phyloP scores from a whole-genome alignment of 2,329 filamentous ascomycete genomes.

The Plenodomus lindquistii region DNA sequence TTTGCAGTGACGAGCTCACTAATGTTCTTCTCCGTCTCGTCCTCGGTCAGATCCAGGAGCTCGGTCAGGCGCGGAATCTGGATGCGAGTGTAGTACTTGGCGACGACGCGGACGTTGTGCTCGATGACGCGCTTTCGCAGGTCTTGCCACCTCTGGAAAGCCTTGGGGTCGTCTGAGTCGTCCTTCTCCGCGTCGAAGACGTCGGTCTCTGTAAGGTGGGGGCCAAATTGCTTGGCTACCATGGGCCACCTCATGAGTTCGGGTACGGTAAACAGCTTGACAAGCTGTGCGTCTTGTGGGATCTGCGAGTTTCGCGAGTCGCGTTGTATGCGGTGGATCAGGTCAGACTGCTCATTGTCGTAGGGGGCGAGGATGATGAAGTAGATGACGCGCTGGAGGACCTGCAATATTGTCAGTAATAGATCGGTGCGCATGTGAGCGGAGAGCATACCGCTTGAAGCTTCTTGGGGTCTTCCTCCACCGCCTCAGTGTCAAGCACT shows the following conservation, averaged over 20 bases:
- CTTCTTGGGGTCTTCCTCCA: constrained; percentile 86
- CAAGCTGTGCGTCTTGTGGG: constrained; percentile 77
- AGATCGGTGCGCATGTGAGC: constrained; percentile 11
- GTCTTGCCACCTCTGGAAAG: constrained; percentile 86
- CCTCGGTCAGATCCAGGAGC: constrained; percentile 87
- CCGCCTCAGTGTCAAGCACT: constrained; percentile 92
- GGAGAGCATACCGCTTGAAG: constrained; percentile 72
- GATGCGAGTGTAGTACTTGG: constrained; percentile 98
- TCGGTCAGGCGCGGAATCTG: constrained; percentile 88
- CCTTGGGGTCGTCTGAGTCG: constrained; percentile 74
- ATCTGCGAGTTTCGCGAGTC: constrained; percentile 82
- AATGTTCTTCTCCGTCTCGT: constrained; percentile 99
- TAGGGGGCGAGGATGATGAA: constrained; percentile 95
- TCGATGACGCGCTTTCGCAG: constrained; percentile 98
- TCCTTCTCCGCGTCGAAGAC: constrained; percentile 75
- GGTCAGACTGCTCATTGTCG: constrained; percentile 97
- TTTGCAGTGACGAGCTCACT: constrained; percentile 95
- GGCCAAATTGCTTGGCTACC: constrained; percentile 84
- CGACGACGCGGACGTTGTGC: constrained; percentile 96
- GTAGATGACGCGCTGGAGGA: constrained; percentile 93
- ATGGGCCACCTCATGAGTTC: constrained; percentile 99
- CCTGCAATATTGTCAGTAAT: constrained; percentile 53
- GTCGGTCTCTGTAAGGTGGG: constrained; percentile 84
- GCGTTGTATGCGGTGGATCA: constrained; percentile 88
- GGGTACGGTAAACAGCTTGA: constrained; percentile 92